Evolutionary conservation across 129 eudicot genomes (phyloP).

Genomic region (Sambucus nigra): DNA sequence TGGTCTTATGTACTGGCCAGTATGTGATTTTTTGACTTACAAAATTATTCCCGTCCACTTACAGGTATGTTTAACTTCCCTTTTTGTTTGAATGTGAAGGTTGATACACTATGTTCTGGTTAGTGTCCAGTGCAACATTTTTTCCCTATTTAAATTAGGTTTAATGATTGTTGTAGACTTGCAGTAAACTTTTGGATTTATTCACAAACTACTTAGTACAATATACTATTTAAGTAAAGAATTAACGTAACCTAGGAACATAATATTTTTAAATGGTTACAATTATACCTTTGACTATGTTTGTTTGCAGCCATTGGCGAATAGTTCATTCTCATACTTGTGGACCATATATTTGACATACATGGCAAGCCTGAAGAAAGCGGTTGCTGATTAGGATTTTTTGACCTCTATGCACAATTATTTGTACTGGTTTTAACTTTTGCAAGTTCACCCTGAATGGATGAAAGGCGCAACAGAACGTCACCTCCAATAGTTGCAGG

Average conservation of each 20-base stretch:
- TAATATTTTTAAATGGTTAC: not conserved
- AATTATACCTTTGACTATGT: not conserved
- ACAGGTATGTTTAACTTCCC: constrained; percentile 40
- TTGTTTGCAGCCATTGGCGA: constrained; percentile 53
- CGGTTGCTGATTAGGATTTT: constrained; percentile 18
- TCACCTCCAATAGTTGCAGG: no score
- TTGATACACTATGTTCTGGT: no score
- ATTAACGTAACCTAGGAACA: no score
- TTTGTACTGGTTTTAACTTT: not conserved
- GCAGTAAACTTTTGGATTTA: no score
- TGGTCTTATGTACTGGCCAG: constrained; percentile 83
- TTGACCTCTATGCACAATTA: not conserved
- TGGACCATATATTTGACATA: constrained; percentile 77
- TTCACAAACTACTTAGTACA: no score
- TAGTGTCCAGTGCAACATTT: no score
- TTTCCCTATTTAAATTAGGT: no score
- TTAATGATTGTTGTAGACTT: no score
- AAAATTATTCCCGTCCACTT: constrained; percentile 63
- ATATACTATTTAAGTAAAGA: no score
- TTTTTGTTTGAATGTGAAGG: not conserved
- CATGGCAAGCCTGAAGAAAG: constrained; percentile 71
- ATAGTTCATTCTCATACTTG: constrained; percentile 59
- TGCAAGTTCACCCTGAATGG: no score
- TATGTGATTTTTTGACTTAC: constrained; percentile 69
- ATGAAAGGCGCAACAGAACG: no score